Conservation (phyloP, 208 protist genomes). For the Acanthamoeba lenticulata region DNA sequence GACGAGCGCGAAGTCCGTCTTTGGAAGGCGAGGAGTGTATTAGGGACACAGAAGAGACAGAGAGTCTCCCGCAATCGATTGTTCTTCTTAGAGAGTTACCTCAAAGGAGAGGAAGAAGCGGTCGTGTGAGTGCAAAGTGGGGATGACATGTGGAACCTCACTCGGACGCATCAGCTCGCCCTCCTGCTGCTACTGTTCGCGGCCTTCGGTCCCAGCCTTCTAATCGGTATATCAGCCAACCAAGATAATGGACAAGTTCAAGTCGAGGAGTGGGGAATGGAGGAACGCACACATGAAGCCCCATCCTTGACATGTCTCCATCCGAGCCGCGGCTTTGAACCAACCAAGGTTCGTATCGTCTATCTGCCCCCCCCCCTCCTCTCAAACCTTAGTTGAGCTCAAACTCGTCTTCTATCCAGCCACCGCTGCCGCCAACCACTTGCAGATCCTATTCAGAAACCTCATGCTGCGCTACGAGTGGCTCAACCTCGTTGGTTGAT, state of each 20-base stretch:
- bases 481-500: neutral
- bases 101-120: neutral
- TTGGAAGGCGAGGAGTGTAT: neutral
- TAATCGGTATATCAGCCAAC: neutral
- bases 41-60: neutral
- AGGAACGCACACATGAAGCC: neutral
- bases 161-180: neutral
- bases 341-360: neutral
- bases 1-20: too few relatives aligned
- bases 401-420: neutral
- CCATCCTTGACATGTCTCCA: neutral
- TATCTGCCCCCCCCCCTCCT: neutral
- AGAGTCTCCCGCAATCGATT: neutral
- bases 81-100: neutral
- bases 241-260: neutral
- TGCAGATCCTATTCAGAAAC: neutral
- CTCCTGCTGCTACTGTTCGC: neutral
- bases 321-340: neutral
- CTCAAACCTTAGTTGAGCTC: neutral
- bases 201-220: neutral
- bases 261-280: neutral
- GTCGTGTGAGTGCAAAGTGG: neutral
- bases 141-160: constrained; percentile 54
- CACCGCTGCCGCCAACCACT: neutral
- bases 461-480: constrained; percentile 9